Evolutionary conservation across 202 grass and related monocot genomes (phyloP), one percentile per base, ranked within the genome.

Genomic region (Panicum virgatum): DNA sequence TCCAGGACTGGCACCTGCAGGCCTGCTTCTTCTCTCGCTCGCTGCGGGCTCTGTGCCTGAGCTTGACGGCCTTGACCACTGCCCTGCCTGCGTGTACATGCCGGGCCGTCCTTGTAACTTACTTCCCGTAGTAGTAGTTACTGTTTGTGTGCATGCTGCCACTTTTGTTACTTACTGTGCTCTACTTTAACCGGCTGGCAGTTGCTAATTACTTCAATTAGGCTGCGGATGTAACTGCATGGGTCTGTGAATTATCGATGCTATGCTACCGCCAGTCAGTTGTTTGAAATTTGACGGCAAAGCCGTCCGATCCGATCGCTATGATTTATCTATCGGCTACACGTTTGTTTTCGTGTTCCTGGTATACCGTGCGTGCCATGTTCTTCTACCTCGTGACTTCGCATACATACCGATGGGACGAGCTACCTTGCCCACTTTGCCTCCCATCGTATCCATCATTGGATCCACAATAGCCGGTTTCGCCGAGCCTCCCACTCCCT

Each of bases 51-150:
- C n/a, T n/a, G n/a, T 27, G 73, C 22, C 73, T 67, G 61, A 7
- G 51, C 50, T n/a, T 66, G 62, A 66, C 32, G 32, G 32, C 37
- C 37, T 37, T 61, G 53, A 45, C 39, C 38, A 7, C 9, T 32
- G n/a, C n/a, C n/a, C n/a, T n/a, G 54, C 34, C 34, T 25, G 34
- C 72, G 52, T 74, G 37, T 76, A 61, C 54, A 44, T 60, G n/a
- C 32, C 32, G 32, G 38, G 14, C 42, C 73, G 14, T 76, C 38
- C 53, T 60, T 78, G 66, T 66, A 50, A n/a, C n/a, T n/a, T n/a
- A 83, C 54, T 77, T 54, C 52, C 20, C 19, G 65, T 16, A 73
- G 56, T n/a, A 51, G 62, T 2, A 29, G 20, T 26, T 7, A 14
- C 11, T 43, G 39, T 62, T 29, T 46, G 38, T 68, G 27, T 36